These are phyloP conservation scores for Teratosphaeriaceae sp. DNA, from an alignment of 2,329 filamentous ascomycete species.

Conservation along the genomic window DNA sequence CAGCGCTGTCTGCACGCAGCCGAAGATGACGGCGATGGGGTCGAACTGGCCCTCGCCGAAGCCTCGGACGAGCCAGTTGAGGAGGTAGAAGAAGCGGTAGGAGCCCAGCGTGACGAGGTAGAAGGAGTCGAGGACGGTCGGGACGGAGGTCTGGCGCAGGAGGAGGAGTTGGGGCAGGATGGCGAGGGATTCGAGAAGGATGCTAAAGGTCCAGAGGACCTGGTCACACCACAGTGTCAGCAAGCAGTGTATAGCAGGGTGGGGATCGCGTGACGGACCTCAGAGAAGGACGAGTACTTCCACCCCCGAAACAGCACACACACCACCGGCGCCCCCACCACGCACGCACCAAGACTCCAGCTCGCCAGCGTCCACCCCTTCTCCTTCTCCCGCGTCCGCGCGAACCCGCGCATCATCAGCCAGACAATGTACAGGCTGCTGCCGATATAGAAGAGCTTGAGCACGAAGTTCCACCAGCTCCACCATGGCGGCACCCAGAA, in stretches of 20 bases:
- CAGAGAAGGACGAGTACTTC: slow-evolving; percentile 18
- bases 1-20: slow-evolving; percentile 79
- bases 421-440: slow-evolving; percentile 81
- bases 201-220: slow-evolving; percentile 81
- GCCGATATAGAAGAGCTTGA: slow-evolving; percentile 84
- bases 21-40: slow-evolving; percentile 73
- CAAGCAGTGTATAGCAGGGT: background rate
- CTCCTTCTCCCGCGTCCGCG: slow-evolving; percentile 83
- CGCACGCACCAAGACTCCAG: slow-evolving; percentile 57
- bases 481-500: slow-evolving; percentile 28
- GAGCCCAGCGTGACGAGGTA: slow-evolving; percentile 83
- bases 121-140: slow-evolving; percentile 94
- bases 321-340: slow-evolving; percentile 64
- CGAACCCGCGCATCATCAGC: slow-evolving; percentile 79
- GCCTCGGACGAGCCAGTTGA: slow-evolving; percentile 76
- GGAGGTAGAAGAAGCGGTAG: slow-evolving; percentile 81
- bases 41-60: slow-evolving; percentile 53
- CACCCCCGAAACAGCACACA: slow-evolving; percentile 58
- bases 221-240: slow-evolving; percentile 32
- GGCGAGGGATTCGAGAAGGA: slow-evolving; percentile 85
- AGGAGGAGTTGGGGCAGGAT: slow-evolving; percentile 87
- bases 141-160: slow-evolving; percentile 87
- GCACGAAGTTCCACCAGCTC: slow-evolving; percentile 63
- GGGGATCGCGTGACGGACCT: no score
- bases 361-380: slow-evolving; percentile 88